These are phyloP conservation scores for Chlorokybus atmophyticus DNA, from an alignment of 139 green algal genomes.

Conservation along the genomic window DNA sequence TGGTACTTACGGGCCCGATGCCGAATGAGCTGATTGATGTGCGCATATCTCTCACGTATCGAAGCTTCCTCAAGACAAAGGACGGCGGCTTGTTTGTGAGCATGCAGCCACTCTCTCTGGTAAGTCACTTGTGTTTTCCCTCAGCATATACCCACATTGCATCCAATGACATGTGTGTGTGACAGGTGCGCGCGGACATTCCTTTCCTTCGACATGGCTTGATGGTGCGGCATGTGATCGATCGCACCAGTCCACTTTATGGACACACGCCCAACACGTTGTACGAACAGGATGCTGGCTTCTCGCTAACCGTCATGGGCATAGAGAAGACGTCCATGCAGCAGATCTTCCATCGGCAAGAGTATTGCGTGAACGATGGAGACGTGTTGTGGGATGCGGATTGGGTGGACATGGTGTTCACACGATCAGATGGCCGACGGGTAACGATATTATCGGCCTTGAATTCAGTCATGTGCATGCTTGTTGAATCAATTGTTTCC, in stretches of 20 bases:
- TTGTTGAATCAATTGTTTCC: too few species aligned
- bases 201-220: slow-evolving; percentile 15
- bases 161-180: too few species aligned
- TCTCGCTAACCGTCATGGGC: slow-evolving; percentile 16
- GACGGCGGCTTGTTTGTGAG: slow-evolving; percentile 11
- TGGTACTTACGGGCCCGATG: slow-evolving; percentile 17
- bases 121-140: too few species aligned
- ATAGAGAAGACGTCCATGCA: slow-evolving; percentile 18
- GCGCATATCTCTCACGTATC: slow-evolving; percentile 13
- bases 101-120: slow-evolving; percentile 8
- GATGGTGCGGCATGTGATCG: slow-evolving; percentile 23
- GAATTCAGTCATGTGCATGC: too few species aligned
- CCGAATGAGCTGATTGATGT: slow-evolving; percentile 22
- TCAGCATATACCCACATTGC: too few species aligned
- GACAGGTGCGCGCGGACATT: slow-evolving; percentile 19
- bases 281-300: slow-evolving; percentile 11
- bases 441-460: too few species aligned
- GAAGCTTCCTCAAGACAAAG: slow-evolving; percentile 9
- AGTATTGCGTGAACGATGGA: slow-evolving; percentile 21
- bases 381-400: slow-evolving; percentile 17
- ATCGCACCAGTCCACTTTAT: slow-evolving; percentile 9
- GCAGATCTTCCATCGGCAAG: slow-evolving; percentile 21
- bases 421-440: neutral
- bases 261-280: slow-evolving; percentile 14
- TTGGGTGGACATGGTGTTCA: slow-evolving; percentile 13